A percentile compares a stretch with the other conserved stretches of the same genome.
Conservation (phyloP, 495 filamentous ascomycete species). For the Pseudevernia furfuracea region DNA sequence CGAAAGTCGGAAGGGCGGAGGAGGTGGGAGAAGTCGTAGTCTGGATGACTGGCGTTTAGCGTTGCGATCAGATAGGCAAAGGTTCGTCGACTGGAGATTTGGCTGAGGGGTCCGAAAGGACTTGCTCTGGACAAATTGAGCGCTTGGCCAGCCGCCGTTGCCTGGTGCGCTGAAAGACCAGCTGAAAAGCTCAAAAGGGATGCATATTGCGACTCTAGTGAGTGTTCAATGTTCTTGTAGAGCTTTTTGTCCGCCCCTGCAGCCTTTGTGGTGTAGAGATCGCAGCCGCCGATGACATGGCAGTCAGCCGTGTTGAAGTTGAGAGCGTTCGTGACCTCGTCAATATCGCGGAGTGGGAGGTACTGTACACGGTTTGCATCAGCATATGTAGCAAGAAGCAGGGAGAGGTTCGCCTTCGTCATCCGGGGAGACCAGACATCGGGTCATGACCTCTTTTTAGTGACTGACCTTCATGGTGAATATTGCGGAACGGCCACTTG, state of each 20-base stretch:
- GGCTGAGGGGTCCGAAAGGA: slow-evolving; percentile 82
- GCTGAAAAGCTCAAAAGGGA: slow-evolving; percentile 73
- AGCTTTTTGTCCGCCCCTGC: slow-evolving; percentile 91
- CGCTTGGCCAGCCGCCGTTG: slow-evolving; percentile 44
- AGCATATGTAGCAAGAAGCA: slow-evolving; percentile 14
- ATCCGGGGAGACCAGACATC: slow-evolving; percentile 4
- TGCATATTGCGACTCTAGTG: slow-evolving; percentile 82
- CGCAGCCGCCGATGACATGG: slow-evolving; percentile 82
- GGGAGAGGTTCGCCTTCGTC: slow-evolving; percentile 16
- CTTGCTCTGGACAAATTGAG: slow-evolving; percentile 75
- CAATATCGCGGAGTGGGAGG: slow-evolving; percentile 80
- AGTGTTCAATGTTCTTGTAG: slow-evolving; percentile 87
- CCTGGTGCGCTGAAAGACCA: slow-evolving; percentile 69
- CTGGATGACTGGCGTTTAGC: slow-evolving; percentile 91
- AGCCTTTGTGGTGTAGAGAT: slow-evolving; percentile 95
- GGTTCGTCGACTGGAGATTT: slow-evolving; percentile 77
- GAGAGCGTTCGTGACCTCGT: slow-evolving; percentile 78
- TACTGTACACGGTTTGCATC: slow-evolving; percentile 49
- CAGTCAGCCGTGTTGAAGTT: slow-evolving; percentile 91
- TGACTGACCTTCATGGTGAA: slow-evolving; percentile 23
- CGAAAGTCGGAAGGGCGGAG: slow-evolving; percentile 82
- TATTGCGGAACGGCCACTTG: slow-evolving; percentile 8
- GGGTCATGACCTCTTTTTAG: slow-evolving; percentile 12
- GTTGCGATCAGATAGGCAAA: slow-evolving; percentile 96
- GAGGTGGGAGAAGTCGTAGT: slow-evolving; percentile 94